These are phyloP conservation scores for Colletotrichum costaricense DNA, from an alignment of 2,329 filamentous ascomycete species.

Conservation along the genomic window DNA sequence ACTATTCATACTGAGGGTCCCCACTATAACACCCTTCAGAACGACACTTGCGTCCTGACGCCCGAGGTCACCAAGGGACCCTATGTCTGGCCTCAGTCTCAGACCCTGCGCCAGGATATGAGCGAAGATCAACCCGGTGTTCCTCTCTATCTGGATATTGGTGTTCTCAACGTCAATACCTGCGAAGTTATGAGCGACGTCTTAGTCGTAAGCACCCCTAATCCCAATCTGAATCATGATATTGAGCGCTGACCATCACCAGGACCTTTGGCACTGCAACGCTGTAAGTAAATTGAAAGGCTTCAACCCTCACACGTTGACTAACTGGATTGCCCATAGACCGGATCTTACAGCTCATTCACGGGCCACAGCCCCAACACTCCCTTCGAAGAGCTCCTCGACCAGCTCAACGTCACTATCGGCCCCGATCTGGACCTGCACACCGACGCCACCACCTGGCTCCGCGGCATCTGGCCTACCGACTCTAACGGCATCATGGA, in stretches of 20 bases:
- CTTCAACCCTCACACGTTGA: no score
- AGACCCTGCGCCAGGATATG: conserved; percentile 57
- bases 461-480: conserved; percentile 37
- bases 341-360: conserved; percentile 31
- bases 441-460: conserved; percentile 26
- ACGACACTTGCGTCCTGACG: conserved; percentile 37
- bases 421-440: conserved; percentile 24
- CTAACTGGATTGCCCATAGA: not conserved
- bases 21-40: conserved; percentile 35
- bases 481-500: conserved; percentile 42
- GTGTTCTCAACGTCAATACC: conserved; percentile 39
- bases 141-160: conserved; percentile 48
- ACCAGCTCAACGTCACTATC: conserved; percentile 29
- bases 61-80: conserved; percentile 30
- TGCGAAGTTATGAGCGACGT: conserved; percentile 28
- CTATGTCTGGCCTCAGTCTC: conserved; percentile 50
- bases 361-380: conserved; percentile 11
- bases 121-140: conserved; percentile 55
- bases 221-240: no score
- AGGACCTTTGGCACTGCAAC: conserved; percentile 23
- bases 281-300: not conserved
- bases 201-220: no score
- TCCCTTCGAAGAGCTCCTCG: conserved; percentile 25
- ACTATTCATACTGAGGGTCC: conserved; percentile 26
- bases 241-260: no score